phyloP scores from a whole-genome alignment of 805 yeast genomes.

The Pichia pseudocactophila region DNA sequence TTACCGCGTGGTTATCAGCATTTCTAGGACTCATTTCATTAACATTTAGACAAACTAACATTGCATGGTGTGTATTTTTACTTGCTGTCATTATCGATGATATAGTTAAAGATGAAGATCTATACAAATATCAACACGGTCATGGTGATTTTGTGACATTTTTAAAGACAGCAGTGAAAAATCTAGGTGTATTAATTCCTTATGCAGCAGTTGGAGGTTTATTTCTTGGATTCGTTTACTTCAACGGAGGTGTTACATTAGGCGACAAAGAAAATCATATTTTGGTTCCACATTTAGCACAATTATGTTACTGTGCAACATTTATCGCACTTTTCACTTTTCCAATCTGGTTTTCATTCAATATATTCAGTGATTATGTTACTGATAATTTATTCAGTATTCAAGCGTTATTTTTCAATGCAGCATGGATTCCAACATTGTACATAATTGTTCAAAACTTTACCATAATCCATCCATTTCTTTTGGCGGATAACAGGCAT shows the following conservation, averaged over 20 bases:
- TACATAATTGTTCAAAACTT: conserved; percentile 42
- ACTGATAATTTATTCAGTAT: conserved; percentile 23
- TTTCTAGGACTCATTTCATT: conserved; percentile 54
- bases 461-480: conserved; percentile 80
- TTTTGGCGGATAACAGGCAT: conserved; percentile 91
- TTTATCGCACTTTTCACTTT: conserved; percentile 57
- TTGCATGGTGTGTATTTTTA: conserved; percentile 71
- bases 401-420: conserved; percentile 15
- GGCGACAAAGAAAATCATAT: conserved; percentile 89
- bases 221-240: conserved; percentile 49
- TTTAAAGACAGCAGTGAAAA: conserved; percentile 26
- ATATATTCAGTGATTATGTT: conserved; percentile 33
- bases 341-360: conserved; percentile 61
- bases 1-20: conserved; percentile 35
- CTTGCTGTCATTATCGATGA: conserved; percentile 47
- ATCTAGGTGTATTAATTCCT: conserved; percentile 34
- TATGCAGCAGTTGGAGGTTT: conserved; percentile 40
- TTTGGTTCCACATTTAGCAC: conserved; percentile 64
- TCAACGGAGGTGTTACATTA: conserved; percentile 78
- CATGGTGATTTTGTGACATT: conserved; percentile 18
- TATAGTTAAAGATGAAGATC: conserved; percentile 29
- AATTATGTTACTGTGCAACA: conserved; percentile 66
- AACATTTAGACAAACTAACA: conserved; percentile 82
- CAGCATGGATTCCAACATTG: conserved; percentile 26
- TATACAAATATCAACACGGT: conserved; percentile 24